Percentiles rank a stretch among this genome's conserved stretches.
Evolutionary conservation across 139 green algal species (phyloP).

Genomic region (Tetraselmis striata): DNA sequence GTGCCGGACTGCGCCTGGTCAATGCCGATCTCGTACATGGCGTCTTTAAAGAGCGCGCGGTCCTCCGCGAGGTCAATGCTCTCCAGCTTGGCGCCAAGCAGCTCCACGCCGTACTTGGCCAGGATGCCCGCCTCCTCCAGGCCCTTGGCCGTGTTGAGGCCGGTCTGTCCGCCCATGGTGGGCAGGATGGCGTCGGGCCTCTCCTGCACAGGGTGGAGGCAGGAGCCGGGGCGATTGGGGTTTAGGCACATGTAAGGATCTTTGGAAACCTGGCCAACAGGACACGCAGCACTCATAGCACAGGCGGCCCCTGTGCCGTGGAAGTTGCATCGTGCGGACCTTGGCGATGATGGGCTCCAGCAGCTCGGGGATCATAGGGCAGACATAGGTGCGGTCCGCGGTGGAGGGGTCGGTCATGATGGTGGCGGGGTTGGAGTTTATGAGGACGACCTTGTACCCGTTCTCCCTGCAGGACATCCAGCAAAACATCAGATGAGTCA

Average conservation of each 20-base stretch:
- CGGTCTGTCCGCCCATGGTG: conserved; percentile 98
- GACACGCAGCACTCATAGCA: too few relatives aligned
- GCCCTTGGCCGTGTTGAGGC: conserved; percentile 91
- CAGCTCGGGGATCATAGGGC: conserved; percentile 92
- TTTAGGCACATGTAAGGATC: too few relatives aligned
- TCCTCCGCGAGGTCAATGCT: conserved; percentile 98
- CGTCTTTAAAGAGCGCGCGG: conserved; percentile 83
- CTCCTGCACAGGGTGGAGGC: conserved; percentile 55
- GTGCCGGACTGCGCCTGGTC: conserved; percentile 20
- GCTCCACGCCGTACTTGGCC: conserved; percentile 88
- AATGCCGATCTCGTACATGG: conserved; percentile 43
- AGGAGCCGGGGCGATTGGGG: too few relatives aligned
- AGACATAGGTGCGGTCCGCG: conserved; percentile 93
- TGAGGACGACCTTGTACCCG: conserved; percentile 91
- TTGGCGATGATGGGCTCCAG: conserved; percentile 80
- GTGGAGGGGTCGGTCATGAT: conserved; percentile 99
- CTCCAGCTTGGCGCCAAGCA: conserved; percentile 97
- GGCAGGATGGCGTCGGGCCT: conserved; percentile 93
- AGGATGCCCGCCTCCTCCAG: conserved; percentile 88
- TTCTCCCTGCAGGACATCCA: conserved; percentile 59
- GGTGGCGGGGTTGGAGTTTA: conserved; percentile 98
- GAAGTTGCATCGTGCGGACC: too few relatives aligned
- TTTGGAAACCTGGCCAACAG: too few relatives aligned
- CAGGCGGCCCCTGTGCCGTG: too few relatives aligned
- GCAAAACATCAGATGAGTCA: neutral